Base-by-base conservation (phyloP, 257 asterid genomes). In the Linaria vulgaris region DNA sequence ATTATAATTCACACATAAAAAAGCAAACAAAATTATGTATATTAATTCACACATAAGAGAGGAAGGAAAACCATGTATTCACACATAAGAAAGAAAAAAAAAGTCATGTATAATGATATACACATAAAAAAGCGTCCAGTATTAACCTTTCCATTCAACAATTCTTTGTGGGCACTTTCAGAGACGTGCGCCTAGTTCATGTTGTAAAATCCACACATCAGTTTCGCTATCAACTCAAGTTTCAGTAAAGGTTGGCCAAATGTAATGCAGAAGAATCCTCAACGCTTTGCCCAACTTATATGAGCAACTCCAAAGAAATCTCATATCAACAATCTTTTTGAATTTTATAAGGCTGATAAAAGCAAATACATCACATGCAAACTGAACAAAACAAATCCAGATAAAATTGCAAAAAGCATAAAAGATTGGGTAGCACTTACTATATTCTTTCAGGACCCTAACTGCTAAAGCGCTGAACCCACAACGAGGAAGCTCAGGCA, bases 391-490 rank as follows among this genome's bases (percentile, higher is more conserved):
- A 59, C 24, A 23, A 44, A 44, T 20, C 38, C 15, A 14, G 11
- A 51, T 19, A 66, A 6, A 17, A 12, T 57, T 17, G 49, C 59
- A 52, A 17, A 47, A n/a, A 27, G 52, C 39, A 9, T 58, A 58
- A n/a, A 46, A 37, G 34, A 24, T 38, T 47, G 21, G 31, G 59
- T 52, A 47, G 17, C 61, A 68, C 95, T 85, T 81, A 92, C 99
- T 71, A 59, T 92, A 89, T 79, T 82, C 96, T 27, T 82, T 79
- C 73, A 92, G 71, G 57, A 92, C 95, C 72, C 84, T 79, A 66
- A 92, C 97, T 68, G 99, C 99, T 57, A 92, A 67, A 48, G 95
- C 83, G 74, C 97, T 89, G 82, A 92, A 89, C 69, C 99, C 99
- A 78, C 97, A 92, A 71, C 89, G 88, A 63, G 99, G 99, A 61